These are phyloP conservation scores for Sordariomycetes sp. DNA, from an alignment of 2,329 filamentous ascomycete genomes.

Conservation along the genomic window DNA sequence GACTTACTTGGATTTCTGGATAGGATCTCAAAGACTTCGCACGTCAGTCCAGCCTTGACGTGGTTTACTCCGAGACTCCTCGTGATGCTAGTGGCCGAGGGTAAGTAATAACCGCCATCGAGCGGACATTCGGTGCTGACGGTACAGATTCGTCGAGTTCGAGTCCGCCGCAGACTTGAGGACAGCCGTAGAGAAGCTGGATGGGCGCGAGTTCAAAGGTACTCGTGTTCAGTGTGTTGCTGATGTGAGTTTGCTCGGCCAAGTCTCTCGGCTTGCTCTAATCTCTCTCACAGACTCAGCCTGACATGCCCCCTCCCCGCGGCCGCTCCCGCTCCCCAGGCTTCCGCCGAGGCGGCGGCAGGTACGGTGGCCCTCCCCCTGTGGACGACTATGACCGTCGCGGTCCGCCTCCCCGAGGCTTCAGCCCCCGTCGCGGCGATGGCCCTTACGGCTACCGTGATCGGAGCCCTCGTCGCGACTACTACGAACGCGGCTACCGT, in stretches of 20 bases:
- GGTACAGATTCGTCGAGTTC: conserved; percentile 84
- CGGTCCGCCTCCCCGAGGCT: conserved; percentile 65
- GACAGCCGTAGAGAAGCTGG: conserved; percentile 88
- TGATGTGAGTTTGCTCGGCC: conserved; percentile 54
- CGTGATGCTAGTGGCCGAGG: conserved; percentile 88
- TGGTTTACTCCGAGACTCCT: conserved; percentile 94
- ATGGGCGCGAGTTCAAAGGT: conserved; percentile 88
- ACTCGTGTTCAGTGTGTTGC: conserved; percentile 75
- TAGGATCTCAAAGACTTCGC: conserved; percentile 99
- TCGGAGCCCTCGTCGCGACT: conserved; percentile 75
- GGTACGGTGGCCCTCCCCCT: conserved; percentile 51
- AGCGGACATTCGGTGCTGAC: neutral
- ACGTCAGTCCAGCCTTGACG: conserved; percentile 89
- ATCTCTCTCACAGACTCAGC: conserved; percentile 54
- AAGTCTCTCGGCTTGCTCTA: conserved; percentile 11
- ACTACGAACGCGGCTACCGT: conserved; percentile 66
- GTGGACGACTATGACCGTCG: conserved; percentile 79
- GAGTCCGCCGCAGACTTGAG: conserved; percentile 86
- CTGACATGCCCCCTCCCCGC: conserved; percentile 59
- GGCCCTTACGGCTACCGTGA: conserved; percentile 75
- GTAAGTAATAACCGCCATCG: conserved; percentile 34
- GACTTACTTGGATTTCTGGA: conserved; percentile 74
- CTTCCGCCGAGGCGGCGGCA: conserved; percentile 40
- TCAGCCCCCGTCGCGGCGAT: conserved; percentile 65
- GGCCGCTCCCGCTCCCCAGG: conserved; percentile 73